Conservation (phyloP, 2,329 filamentous ascomycete species). For the Neopestalotiopsis rosae region DNA sequence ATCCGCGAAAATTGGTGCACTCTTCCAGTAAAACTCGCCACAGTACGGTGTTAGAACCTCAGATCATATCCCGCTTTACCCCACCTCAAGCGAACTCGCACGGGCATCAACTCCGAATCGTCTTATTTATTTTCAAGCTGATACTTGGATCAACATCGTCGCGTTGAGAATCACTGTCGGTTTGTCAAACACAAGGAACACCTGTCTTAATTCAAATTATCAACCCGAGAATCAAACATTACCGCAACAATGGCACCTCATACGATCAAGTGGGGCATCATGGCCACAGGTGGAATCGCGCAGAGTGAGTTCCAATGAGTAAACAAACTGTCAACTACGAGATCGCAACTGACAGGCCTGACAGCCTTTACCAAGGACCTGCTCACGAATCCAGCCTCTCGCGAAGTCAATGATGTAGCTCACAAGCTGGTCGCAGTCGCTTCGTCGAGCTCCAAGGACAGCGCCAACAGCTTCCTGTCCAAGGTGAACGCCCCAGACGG, state of each 20-base stretch:
- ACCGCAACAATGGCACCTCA: constrained; percentile 18
- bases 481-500: constrained; percentile 71
- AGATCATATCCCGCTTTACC: neutral
- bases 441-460: constrained; percentile 74
- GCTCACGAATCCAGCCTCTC: constrained; percentile 72
- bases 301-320: constrained; percentile 50
- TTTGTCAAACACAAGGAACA: neutral
- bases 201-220: too few species aligned
- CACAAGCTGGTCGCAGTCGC: constrained; percentile 82
- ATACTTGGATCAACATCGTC: neutral
- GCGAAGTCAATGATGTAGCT: constrained; percentile 73
- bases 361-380: constrained; percentile 77
- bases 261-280: constrained; percentile 61
- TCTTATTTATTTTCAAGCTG: neutral
- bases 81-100: neutral
- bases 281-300: constrained; percentile 66
- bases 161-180: neutral
- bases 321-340: neutral
- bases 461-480: constrained; percentile 75
- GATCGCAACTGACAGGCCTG: neutral
- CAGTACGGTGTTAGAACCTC: neutral
- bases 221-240: neutral
- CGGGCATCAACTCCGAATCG: neutral
- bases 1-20: too few species aligned
- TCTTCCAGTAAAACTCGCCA: too few species aligned